Evolutionary conservation across 1,284 basidiomycete genomes (phyloP).

Genomic region (Rhodotorula sp.): DNA sequence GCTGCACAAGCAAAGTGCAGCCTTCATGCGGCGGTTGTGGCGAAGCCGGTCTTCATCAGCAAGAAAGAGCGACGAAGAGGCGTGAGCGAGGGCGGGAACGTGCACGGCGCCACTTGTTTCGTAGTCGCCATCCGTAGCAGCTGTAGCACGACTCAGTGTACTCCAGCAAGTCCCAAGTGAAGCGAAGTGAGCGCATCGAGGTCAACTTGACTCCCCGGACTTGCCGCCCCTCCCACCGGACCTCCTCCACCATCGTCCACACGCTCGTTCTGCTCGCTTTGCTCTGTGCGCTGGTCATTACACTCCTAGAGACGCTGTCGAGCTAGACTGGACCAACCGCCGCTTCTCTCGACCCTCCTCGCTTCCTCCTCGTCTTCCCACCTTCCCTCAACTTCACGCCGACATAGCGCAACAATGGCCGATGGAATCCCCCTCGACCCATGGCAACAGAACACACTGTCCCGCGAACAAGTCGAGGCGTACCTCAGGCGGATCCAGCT

Average conservation of each 20-base stretch:
- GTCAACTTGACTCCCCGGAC: neutral
- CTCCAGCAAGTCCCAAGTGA: neutral
- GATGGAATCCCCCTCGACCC: conserved; percentile 8
- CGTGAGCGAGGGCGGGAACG: too few species aligned
- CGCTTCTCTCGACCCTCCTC: neutral
- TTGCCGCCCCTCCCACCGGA: neutral
- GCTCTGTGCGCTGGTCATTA: neutral
- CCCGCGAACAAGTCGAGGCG: neutral
- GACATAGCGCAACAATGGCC: neutral
- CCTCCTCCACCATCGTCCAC: too few species aligned
- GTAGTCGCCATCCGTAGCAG: too few species aligned
- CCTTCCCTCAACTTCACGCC: neutral
- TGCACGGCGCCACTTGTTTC: too few species aligned
- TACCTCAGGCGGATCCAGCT: conserved; percentile 15
- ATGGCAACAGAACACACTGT: neutral
- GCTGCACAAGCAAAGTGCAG: neutral
- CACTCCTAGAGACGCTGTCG: too few species aligned
- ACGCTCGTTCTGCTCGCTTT: neutral
- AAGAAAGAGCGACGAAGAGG: neutral
- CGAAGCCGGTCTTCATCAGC: neutral
- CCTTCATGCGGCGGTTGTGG: neutral
- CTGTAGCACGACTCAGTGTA: too few species aligned
- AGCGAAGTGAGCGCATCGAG: neutral
- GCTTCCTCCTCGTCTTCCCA: neutral
- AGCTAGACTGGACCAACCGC: too few species aligned